A percentile compares a stretch with the other conserved stretches of the same genome.
These are phyloP conservation scores for Boletus fagicola DNA, from an alignment of 768 basidiomycete species.

Conservation along the genomic window DNA sequence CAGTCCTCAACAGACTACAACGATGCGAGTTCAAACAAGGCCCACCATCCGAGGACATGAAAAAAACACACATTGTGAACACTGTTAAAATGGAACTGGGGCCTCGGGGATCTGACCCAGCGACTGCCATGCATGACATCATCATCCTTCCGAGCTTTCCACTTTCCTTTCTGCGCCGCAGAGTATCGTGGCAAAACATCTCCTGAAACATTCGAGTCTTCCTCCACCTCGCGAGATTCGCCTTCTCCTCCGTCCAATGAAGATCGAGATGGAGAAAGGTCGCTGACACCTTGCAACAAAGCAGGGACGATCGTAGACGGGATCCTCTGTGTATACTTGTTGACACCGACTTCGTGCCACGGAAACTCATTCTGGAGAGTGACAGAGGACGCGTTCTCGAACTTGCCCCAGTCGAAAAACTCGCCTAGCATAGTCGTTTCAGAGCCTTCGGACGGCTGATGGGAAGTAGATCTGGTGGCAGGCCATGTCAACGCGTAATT, in stretches of 20 bases:
- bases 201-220: not conserved
- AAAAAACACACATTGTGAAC: conserved; percentile 6
- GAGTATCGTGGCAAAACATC: conserved; percentile 3
- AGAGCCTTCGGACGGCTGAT: conserved; percentile 2
- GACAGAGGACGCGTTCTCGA: conserved; percentile 13
- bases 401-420: not conserved
- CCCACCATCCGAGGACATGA: not conserved
- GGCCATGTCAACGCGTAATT: not conserved
- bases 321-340: conserved; percentile 3
- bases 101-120: not conserved
- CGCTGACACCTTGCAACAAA: conserved; percentile 12
- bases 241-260: not conserved
- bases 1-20: conserved; percentile 22
- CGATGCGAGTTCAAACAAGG: not conserved
- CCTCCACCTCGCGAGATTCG: not conserved
- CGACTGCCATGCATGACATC: not conserved
- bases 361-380: conserved; percentile 11
- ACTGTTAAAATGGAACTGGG: not conserved
- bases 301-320: conserved; percentile 17
- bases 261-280: conserved; percentile 1
- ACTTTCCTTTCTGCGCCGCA: conserved; percentile 16
- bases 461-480: conserved; percentile 3
- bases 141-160: conserved; percentile 1
- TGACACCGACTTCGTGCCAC: conserved; percentile 2
- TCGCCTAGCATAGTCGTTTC: not conserved